These are phyloP conservation scores for Neobulgaria alba DNA, from an alignment of 2,329 filamentous ascomycete genomes.

Conservation along the genomic window DNA sequence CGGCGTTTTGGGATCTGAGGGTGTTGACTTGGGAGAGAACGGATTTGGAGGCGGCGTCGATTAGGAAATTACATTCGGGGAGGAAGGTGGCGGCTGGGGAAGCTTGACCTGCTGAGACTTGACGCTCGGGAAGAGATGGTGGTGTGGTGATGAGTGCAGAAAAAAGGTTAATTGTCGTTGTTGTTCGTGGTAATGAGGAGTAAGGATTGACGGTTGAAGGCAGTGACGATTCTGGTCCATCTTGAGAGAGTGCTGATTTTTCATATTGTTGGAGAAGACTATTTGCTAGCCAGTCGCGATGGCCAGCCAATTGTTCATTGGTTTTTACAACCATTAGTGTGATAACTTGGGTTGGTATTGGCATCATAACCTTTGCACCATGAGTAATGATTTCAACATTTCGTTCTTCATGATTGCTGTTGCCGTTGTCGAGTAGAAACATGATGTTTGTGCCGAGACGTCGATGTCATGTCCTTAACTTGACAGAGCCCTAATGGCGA, in stretches of 20 bases:
- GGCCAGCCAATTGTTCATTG: background rate
- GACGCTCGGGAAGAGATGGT: background rate
- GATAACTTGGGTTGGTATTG: background rate
- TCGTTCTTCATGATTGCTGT: background rate
- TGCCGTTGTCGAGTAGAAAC: too few species aligned
- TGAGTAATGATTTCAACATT: background rate
- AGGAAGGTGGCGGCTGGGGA: conserved; percentile 1
- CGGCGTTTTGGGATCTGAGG: conserved; percentile 1
- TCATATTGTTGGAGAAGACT: too few species aligned
- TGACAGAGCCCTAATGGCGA: too few species aligned
- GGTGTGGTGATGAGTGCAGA: background rate
- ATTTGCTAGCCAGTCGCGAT: conserved; percentile 3
- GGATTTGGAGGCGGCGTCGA: conserved; percentile 3
- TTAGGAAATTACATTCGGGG: background rate
- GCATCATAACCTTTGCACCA: background rate
- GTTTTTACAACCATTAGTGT: conserved; percentile 1
- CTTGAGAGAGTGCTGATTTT: too few species aligned
- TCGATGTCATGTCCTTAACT: too few species aligned
- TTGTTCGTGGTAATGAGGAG: background rate
- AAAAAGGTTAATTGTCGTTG: background rate
- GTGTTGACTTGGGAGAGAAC: conserved; percentile 3
- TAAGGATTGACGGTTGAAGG: background rate
- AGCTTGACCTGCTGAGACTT: conserved; percentile 1
- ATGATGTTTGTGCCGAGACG: too few species aligned
- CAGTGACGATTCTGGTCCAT: too few species aligned